Evolutionary conservation across 108 stramenopile genomes (phyloP).

Genomic region (Skeletonema menzelii): DNA sequence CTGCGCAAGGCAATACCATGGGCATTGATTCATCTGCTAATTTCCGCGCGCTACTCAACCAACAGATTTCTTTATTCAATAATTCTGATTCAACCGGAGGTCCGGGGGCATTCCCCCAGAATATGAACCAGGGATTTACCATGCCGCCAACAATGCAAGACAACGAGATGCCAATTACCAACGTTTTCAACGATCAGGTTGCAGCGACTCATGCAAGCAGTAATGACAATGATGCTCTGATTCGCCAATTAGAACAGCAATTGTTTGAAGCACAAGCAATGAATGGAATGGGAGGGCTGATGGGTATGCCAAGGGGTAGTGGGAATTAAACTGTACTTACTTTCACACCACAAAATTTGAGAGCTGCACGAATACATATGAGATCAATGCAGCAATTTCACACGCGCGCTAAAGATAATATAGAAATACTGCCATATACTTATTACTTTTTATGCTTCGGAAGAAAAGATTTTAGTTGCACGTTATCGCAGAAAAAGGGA

Average conservation of each 20-base stretch:
- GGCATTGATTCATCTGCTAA: conserved; percentile 37
- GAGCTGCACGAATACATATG: not conserved
- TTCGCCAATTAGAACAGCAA: conserved; percentile 13
- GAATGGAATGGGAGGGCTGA: not conserved
- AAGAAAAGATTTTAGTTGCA: too few relatives aligned
- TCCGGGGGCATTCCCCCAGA: not conserved
- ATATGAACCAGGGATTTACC: not conserved
- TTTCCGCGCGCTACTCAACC: conserved; percentile 34
- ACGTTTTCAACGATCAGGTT: not conserved
- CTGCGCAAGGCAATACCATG: not conserved
- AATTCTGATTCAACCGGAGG: not conserved
- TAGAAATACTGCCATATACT: not conserved
- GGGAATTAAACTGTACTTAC: not conserved
- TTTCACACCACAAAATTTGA: not conserved
- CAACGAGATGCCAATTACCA: not conserved
- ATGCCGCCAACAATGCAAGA: not conserved
- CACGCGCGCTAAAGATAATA: not conserved
- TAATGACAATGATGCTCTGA: not conserved
- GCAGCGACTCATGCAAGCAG: not conserved
- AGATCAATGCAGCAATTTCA: not conserved
- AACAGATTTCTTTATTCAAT: conserved; percentile 36
- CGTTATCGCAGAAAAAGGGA: too few relatives aligned
- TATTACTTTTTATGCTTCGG: too few relatives aligned
- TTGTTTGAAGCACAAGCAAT: not conserved
- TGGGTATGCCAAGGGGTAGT: not conserved